Base-by-base conservation (phyloP, 352 stramenopile species). In the Globisporangium acanthophoron region DNA sequence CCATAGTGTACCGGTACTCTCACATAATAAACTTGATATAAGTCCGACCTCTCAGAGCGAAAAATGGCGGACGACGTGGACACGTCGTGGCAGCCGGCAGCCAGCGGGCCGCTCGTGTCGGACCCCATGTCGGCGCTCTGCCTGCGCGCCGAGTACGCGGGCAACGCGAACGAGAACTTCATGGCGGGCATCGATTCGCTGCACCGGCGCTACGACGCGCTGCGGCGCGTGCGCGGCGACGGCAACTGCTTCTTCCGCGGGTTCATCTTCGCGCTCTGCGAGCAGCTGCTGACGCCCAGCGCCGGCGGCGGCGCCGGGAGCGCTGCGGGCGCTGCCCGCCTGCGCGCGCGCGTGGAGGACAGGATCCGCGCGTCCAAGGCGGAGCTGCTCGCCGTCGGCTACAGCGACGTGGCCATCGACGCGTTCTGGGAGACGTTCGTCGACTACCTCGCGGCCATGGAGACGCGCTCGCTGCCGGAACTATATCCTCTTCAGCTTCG, bases 391-490 rank as follows among this genome's bases (percentile, higher is more conserved):
- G 70, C 77, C 1, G 69, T 95, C 37, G 92, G 92, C 48, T 98
- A 97, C 70, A 92, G 90, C 46, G 85, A 96, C 66, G 80, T 94
- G 24, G 86, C 90, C 7, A 93, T 98, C 69, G 92, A 98, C 68
- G 81, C 87, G 54, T 98, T 98, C 78, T 91, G 93, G 73, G 94
- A 97, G 52, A 96, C 87, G 27, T 87, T 98, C 58, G 79, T 97
- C 20, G 90, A 97, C 52, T 92, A 92, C 53, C 69, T 92, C 53
- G 83, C 77, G 2, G 74, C 78, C 16, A 92, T 92, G 83, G 74
- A 89, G 62, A 88, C 71, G 13, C 78, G 83, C 0, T 84, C 83
- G 13, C 74, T 90, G 41, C 71, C 58, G 1, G 84, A 90, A 53
- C 56, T 92, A 54, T 58, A 59, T 74, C 52, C 52, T 52, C 52